Base-by-base conservation (phyloP, 805 yeast species). In the Metschnikowia koreensis region DNA sequence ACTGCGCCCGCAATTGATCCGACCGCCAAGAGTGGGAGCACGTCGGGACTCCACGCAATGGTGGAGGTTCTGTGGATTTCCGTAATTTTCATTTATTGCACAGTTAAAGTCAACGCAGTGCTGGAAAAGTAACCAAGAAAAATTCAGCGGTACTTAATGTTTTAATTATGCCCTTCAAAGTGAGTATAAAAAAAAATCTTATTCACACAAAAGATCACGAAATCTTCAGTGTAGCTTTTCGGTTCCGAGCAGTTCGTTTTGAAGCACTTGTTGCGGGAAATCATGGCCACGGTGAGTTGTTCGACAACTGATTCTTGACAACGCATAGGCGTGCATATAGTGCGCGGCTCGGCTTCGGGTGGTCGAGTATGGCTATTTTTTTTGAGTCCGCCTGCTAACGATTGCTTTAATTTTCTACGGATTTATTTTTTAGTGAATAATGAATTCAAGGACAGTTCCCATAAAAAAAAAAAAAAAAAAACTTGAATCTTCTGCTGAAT, bases 1-100 rank as follows among this genome's bases (percentile, higher is more conserved):
- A 94, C 87, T 12, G 97, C 96, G 7, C 98, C 98, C 0, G 98
- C 92, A n/a, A 89, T 87, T 0, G 97, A 87, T 22, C 97, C 99
- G 1, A 97, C 82, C 22, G 91, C 97, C 58, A 94, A 66, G 48
- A 81, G 70, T 15, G 97, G 97, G 55, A 83, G 71, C 40, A 76
- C 68, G 59, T 82, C 88, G 58, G 84, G 81, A 43, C 97, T 89
- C 97, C 98, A 93, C 41, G 98, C 96, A 73, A 94, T 90, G n/a
- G 96, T 85, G 47, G 97, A 92, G 12, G 97, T 89, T 60, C 90
- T 80, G 56, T 82, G 77, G 64, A 89, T 83, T 70, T 92, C 97
- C 68, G 83, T 82, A 60, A 94, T 78, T 71, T 89, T 90, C 62
- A 59, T 59, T 44, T 33, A 31, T 41, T 16, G 42, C 44, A 17